Base-by-base conservation (phyloP, 345 rosid species). In the Salix suchowensis region DNA sequence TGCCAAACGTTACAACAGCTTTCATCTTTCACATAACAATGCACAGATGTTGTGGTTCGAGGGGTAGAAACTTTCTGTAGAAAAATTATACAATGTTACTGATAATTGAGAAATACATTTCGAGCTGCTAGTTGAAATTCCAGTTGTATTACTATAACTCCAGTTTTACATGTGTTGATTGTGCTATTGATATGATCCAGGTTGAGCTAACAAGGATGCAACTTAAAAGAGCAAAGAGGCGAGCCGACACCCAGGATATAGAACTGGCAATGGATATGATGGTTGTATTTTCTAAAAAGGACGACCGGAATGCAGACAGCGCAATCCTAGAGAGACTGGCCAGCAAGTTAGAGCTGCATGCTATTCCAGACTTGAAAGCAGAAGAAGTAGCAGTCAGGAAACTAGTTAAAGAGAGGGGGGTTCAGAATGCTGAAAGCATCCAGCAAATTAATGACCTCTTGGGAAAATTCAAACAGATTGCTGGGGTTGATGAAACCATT, bases 231-330 rank as follows among this genome's bases (percentile, higher is more conserved):
- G 90, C 91, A 6, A 86, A 82, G 75, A 78, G 82, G 79, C 76
- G 94, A 58, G 66, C 86, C 6, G 89, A 90, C 76, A 87, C 94
- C 4, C 91, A 84, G 28, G 94, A 90, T 77, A 88, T 88, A 6
- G 91, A 90, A 67, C 76, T 90, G 36, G 89, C 90, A 18, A 90
- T 90, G 91, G 94, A 90, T 80, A 80, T 88, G 74, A 88, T 88
- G 88, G 88, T 90, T 44, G 89, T 85, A 19, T 83, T 86, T 70
- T 85, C 89, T 0, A 77, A 86, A 74, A 39, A 67, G 34, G 89
- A 90, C 30, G 90, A 87, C 50, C 70, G 90, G 34, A 82, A 85
- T 48, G 87, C 87, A n/a, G 94, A 90, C 60, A 85, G 40, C 42
- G 90, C 87, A 10, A 80, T 88, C 37, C 80, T 87, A 5, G 86